Evolutionary conservation across 2,329 filamentous ascomycete species (phyloP), one percentile per base, ranked within the genome.

Genomic region (Exserohilum turcica): DNA sequence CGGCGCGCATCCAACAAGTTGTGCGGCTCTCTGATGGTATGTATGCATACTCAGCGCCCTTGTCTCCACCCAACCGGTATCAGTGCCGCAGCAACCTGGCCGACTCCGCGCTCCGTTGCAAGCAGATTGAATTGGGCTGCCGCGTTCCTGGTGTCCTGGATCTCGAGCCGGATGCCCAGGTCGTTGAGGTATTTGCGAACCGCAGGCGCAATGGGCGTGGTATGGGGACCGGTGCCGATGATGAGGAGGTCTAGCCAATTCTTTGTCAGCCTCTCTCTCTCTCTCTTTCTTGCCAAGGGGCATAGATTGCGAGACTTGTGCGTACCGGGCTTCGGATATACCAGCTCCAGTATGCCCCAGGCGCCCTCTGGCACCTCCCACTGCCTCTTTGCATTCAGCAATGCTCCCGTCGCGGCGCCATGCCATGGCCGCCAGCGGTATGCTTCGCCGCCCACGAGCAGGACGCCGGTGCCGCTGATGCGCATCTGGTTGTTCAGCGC

Each of bases 81-180:
- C 75, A 99, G 73, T 8, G 92, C 93, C 2, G 91, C 93, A 24
- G 92, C 93, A 57, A 97, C 86, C 66, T 93, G 88, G 16, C 86
- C 82, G 5, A 94, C 86, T 1, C 94, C 93, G 45, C 94, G 81
- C 78, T 99, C 94, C 15, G 92, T 97, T n/a, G 92, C 93, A 48
- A 99, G 78, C 67, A 99, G 73, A 71, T 99, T 99, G 75, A 94
- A 99, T 73, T 97, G 92, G 29, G 92, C 89, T 1, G 93, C 91
- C 7, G 94, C 94, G 76, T 97, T 97, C 59, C 91, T 82, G 28
- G 94, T 97, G 76, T 97, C 94, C 68, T 93, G 83, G 3, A 97
- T 82, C 68, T 99, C 94, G 5, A 97, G 81, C 52, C 91, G 82
- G 63, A 97, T 89, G 0, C 94, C 94, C 36, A 97, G 75, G 27